These are phyloP conservation scores for Aspergillus pseudoglaucus DNA, from an alignment of 2,329 filamentous ascomycete genomes.

Conservation along the genomic window DNA sequence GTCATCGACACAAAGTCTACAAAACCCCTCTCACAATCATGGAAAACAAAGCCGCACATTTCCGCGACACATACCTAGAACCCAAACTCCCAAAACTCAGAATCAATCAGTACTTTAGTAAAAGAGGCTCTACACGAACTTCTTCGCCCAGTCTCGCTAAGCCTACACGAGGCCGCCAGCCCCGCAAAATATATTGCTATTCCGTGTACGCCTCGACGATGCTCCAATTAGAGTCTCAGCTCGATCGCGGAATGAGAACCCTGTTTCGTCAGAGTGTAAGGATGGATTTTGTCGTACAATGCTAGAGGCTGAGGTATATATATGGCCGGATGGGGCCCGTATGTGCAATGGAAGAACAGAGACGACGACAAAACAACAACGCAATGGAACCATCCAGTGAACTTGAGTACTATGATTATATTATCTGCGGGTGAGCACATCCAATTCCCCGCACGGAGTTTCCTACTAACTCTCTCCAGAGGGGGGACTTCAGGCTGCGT, in stretches of 20 bases:
- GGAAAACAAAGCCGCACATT: not conserved
- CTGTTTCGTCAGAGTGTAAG: not conserved
- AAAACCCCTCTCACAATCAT: not conserved
- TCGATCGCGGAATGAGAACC: not conserved
- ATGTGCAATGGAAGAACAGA: no score
- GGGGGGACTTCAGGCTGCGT: conserved; percentile 46
- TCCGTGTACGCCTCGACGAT: not conserved
- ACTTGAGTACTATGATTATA: conserved; percentile 19
- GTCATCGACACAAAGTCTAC: not conserved
- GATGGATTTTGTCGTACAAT: not conserved
- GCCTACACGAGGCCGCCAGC: not conserved
- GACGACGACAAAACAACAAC: no score
- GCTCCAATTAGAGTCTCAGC: not conserved
- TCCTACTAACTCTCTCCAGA: conserved; percentile 16
- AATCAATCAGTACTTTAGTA: not conserved
- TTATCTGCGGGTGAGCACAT: conserved; percentile 23
- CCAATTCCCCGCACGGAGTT: not conserved
- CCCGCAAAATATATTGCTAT: not conserved
- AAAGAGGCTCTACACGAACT: no score
- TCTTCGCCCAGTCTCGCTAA: not conserved
- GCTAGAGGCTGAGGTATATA: not conserved
- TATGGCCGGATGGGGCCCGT: not conserved
- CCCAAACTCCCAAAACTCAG: not conserved
- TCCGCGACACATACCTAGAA: not conserved
- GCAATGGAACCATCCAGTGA: not conserved